Conservation (phyloP, 2,329 filamentous ascomycete genomes). For the Epichloe gansuensis region DNA sequence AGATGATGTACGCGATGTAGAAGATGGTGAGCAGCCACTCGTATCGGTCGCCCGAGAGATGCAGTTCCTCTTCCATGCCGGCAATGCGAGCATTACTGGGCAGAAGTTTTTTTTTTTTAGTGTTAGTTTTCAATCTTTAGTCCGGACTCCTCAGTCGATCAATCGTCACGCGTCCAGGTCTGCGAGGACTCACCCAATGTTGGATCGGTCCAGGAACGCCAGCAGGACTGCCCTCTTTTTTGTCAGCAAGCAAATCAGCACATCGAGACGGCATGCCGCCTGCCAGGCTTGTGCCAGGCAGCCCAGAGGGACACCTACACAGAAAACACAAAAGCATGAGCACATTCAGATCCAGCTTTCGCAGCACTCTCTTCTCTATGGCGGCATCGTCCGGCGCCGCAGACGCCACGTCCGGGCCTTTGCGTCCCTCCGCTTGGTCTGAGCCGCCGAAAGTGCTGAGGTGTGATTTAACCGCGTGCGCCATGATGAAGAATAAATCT, state of each 20-base stretch:
- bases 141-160: background rate
- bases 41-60: conserved; percentile 10
- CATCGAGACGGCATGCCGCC: background rate
- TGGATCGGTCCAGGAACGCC: conserved; percentile 11
- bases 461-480: background rate
- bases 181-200: conserved; percentile 8
- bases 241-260: background rate
- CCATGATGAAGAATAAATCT: background rate
- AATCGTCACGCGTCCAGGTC: too few relatives aligned
- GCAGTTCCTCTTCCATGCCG: conserved; percentile 10
- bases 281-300: background rate
- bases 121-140: too few relatives aligned
- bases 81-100: conserved; percentile 12
- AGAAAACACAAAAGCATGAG: conserved; percentile 1
- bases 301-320: background rate
- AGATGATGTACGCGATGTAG: conserved; percentile 10
- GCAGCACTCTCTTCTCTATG: background rate
- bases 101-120: background rate
- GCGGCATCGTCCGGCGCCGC: background rate
- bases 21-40: conserved; percentile 13
- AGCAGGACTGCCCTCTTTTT: conserved; percentile 6
- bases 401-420: background rate
- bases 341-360: conserved; percentile 1
- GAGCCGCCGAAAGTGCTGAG: background rate
- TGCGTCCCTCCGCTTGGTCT: background rate